phyloP scores from a whole-genome alignment of 2,329 filamentous ascomycete genomes.

The Chrysosphaeria jannelii region DNA sequence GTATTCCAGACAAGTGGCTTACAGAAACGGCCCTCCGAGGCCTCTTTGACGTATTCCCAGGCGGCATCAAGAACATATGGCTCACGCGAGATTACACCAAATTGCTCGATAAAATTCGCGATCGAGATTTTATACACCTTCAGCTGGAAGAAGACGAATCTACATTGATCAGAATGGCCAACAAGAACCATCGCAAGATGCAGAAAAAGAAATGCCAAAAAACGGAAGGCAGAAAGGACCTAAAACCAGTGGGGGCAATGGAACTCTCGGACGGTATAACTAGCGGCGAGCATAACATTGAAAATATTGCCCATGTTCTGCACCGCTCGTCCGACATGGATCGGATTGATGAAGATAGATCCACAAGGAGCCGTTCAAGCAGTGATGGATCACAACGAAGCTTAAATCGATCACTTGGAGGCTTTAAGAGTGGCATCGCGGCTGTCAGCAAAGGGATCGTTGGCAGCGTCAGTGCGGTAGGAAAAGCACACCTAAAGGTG shows the following conservation, averaged over 20 bases:
- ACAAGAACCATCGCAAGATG: conserved; percentile 47
- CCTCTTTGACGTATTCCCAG: conserved; percentile 86
- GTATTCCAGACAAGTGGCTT: conserved; percentile 76
- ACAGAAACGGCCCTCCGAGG: conserved; percentile 51
- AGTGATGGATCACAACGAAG: too few species aligned
- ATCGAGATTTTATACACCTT: conserved; percentile 38
- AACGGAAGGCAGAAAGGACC: too few species aligned
- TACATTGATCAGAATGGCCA: conserved; percentile 49
- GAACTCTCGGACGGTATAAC: too few species aligned
- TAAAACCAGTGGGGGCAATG: too few species aligned
- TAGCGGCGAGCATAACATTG: too few species aligned
- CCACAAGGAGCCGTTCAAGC: too few species aligned
- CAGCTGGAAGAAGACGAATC: conserved; percentile 60
- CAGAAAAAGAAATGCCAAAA: conserved; percentile 24
- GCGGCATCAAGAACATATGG: conserved; percentile 87
- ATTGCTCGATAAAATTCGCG: conserved; percentile 56
- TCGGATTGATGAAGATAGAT: too few species aligned
- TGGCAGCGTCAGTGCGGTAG: conserved; percentile 15
- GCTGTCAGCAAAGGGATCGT: conserved; percentile 15
- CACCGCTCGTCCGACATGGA: too few species aligned
- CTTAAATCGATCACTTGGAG: too few species aligned
- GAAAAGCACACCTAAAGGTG: too few species aligned
- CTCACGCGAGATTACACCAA: conserved; percentile 71
- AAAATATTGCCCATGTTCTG: too few species aligned
- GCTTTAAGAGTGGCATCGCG: too few species aligned